Evolutionary conservation across 2,329 filamentous ascomycete species (phyloP).

Genomic region (Sarocladium kiliense): DNA sequence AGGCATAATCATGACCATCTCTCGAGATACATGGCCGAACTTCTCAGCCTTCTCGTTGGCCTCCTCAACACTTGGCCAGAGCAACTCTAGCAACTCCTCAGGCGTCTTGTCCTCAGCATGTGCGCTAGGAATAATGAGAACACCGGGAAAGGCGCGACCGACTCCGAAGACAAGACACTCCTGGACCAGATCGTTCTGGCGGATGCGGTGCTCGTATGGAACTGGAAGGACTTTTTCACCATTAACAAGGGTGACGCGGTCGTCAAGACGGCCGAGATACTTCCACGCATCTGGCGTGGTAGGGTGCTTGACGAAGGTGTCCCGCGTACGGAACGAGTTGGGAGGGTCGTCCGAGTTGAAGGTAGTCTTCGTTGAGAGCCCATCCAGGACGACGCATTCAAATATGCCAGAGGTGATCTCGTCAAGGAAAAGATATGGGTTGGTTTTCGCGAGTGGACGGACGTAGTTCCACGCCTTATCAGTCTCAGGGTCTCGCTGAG

Average conservation of each 20-base stretch:
- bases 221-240: slow-evolving; percentile 66
- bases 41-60: slow-evolving; percentile 22
- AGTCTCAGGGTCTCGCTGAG: slow-evolving; percentile 15
- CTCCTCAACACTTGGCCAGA: slow-evolving; percentile 25
- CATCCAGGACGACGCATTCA: slow-evolving; percentile 29
- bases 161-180: slow-evolving; percentile 59
- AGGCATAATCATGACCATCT: slow-evolving; percentile 44
- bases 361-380: slow-evolving; percentile 22
- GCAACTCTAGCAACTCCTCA: slow-evolving; percentile 25
- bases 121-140: slow-evolving; percentile 42
- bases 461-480: slow-evolving; percentile 26
- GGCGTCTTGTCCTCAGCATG: slow-evolving; percentile 18
- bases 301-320: slow-evolving; percentile 54
- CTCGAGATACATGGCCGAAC: slow-evolving; percentile 33
- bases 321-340: slow-evolving; percentile 39
- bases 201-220: slow-evolving; percentile 51
- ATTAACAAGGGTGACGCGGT: slow-evolving; percentile 54
- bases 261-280: slow-evolving; percentile 54
- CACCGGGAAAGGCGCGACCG: slow-evolving; percentile 49
- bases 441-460: slow-evolving; percentile 11
- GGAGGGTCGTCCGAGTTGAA: slow-evolving; percentile 32
- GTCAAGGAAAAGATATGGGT: slow-evolving; percentile 8
- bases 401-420: slow-evolving; percentile 25
- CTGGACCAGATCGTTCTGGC: slow-evolving; percentile 34
- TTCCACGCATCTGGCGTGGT: slow-evolving; percentile 50